Conservation (phyloP, 306 rosid species). For the Acmispon strigosus region DNA sequence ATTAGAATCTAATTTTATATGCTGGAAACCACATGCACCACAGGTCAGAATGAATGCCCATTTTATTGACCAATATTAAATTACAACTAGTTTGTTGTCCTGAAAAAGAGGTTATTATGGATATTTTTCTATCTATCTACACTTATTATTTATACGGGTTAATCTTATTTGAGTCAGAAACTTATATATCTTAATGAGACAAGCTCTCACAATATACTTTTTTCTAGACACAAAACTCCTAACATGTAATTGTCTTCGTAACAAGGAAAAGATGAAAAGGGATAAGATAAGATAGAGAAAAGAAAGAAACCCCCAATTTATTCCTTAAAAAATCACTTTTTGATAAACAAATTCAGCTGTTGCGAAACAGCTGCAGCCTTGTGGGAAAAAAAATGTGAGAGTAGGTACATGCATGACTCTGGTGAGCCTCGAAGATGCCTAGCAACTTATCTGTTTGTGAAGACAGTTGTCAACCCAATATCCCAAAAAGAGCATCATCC, state of each 20-base stretch:
- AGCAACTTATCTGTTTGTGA: constrained; percentile 13
- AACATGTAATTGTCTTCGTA: neutral
- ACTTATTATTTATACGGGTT: no score
- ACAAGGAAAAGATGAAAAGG: neutral
- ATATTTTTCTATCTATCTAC: no score
- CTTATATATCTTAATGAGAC: no score
- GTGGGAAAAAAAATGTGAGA: constrained; percentile 13
- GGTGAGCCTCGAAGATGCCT: neutral
- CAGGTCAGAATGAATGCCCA: neutral
- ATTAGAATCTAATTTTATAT: neutral
- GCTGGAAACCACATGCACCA: neutral
- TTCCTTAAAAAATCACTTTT: neutral
- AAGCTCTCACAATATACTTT: no score
- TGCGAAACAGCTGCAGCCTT: constrained; percentile 22
- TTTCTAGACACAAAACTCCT: no score
- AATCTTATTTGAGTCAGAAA: no score
- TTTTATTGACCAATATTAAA: neutral
- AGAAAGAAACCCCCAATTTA: neutral
- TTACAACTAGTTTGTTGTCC: neutral
- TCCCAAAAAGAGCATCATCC: constrained; percentile 16
- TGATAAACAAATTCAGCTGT: neutral
- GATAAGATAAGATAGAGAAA: neutral
- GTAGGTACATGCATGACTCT: constrained; percentile 16
- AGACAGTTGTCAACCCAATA: constrained; percentile 46
- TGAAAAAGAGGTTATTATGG: neutral